A percentile compares a stretch with the other conserved stretches of the same genome.
Conservation (phyloP, 768 basidiomycete species). For the Pleurotus tuber-regium region DNA sequence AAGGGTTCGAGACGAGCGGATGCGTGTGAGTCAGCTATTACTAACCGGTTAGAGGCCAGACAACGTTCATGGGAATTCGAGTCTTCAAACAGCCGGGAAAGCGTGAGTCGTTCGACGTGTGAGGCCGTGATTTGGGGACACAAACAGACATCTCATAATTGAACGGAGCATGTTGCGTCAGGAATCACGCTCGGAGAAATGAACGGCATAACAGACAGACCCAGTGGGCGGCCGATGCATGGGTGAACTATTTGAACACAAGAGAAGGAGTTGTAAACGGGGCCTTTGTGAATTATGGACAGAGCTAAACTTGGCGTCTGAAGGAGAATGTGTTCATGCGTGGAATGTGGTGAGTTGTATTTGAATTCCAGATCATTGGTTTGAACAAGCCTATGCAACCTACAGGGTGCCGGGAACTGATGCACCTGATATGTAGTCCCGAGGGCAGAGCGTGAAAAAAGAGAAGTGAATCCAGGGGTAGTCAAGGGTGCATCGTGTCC, state of each 20-base stretch:
- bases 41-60: no score
- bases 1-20: no score
- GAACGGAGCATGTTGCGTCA: neutral
- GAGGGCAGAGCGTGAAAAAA: neutral
- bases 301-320: neutral
- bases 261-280: neutral
- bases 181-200: conserved; percentile 2
- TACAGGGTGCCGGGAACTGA: neutral
- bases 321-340: neutral
- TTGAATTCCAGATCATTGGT: neutral
- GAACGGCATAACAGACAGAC: neutral
- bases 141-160: neutral
- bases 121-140: conserved; percentile 2
- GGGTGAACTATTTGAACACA: neutral
- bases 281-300: neutral
- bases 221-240: neutral
- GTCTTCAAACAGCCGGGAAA: neutral
- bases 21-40: no score
- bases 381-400: neutral
- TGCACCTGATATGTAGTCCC: neutral
- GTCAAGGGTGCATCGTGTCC: neutral
- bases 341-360: neutral
- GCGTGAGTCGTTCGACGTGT: conserved; percentile 4
- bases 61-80: neutral
- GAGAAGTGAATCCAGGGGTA: conserved; percentile 4